phyloP scores from a whole-genome alignment of 2,329 filamentous ascomycete genomes.

The Herpotrichia juniperi region DNA sequence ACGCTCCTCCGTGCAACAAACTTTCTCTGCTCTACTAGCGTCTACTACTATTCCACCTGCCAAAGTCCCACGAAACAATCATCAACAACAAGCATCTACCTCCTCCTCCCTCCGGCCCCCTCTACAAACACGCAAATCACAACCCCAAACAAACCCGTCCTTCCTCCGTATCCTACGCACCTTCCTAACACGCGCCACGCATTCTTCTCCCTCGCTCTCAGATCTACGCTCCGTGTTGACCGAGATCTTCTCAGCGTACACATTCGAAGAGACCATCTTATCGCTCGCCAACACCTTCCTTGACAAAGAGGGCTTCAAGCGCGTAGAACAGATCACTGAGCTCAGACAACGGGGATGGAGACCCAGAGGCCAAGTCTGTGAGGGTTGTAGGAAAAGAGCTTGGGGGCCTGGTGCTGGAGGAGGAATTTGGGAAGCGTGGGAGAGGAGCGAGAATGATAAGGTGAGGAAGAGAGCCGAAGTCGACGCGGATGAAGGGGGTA shows the following conservation, averaged over 20 bases:
- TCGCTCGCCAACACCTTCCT: conserved; percentile 83
- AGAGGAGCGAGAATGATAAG: conserved; percentile 59
- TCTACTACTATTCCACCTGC: conserved; percentile 59
- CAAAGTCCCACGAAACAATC: conserved; percentile 24
- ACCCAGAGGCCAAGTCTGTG: conserved; percentile 83
- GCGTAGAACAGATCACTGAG: conserved; percentile 75
- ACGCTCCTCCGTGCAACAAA: conserved; percentile 82
- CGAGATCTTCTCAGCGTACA: conserved; percentile 93
- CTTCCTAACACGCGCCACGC: conserved; percentile 83
- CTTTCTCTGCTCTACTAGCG: conserved; percentile 84
- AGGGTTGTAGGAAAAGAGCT: conserved; percentile 78
- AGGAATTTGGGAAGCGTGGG: conserved; percentile 82
- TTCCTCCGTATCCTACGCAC: conserved; percentile 89
- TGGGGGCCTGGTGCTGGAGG: conserved; percentile 89
- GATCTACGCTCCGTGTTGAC: conserved; percentile 84
- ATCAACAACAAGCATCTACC: conserved; percentile 21
- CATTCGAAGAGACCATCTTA: conserved; percentile 91
- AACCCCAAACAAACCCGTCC: conserved; percentile 65
- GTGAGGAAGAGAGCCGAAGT: conserved; percentile 47
- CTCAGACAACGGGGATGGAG: conserved; percentile 88
- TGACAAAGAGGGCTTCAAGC: conserved; percentile 85
- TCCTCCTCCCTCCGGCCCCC: conserved; percentile 23
- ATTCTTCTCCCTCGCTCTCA: conserved; percentile 81
- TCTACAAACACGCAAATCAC: conserved; percentile 23
- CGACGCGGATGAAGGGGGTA: conserved; percentile 42